Base-by-base conservation (phyloP, 192 early-diverging fungal genomes). In the Coemansia sp. region DNA sequence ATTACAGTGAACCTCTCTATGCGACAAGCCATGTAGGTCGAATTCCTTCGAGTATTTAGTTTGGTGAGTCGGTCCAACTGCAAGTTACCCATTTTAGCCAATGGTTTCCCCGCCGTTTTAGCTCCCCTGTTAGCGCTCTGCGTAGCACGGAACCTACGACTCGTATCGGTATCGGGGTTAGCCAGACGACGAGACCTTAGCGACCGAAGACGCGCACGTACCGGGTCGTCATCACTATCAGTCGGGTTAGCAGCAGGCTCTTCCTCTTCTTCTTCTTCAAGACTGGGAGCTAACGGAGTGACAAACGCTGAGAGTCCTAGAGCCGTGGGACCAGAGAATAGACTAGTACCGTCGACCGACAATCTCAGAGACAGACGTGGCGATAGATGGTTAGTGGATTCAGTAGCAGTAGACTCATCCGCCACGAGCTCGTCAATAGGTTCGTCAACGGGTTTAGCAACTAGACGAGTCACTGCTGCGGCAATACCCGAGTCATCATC, bases 11-110 rank as follows among this genome's bases (percentile, higher is more conserved):
- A 72, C 0, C 60, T 15, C 40, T 84, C 78, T 22, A 84, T 79
- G 11, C 63, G 46, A 29, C 82, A 84, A 1, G 82, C 76, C 74
- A 79, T 72, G 57, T 84, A 84, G 0, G 77, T 77, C 2, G 82
- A 41, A 62, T 84, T 84, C n/a, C 78, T 71, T 0, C 78, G 67
- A 1, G 82, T 84, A 41, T 84, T 84, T 31, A 79, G 72, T n/a
- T 84, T 84, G 3, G 82, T 84, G 22, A 84, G 62, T 2, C 82
- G 82, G 66, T 84, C 82, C 61, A 84, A 66, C 61, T 84, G 82
- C 40, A 84, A 40, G 2, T 68, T 46, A 2, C 82, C 78, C 74
- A 84, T 79, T n/a, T 76, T 70, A 0, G 74, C 52, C 34, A 79
- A 29, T 27, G 74, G 67, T 5, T 69, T 73, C 5, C 40, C 51